Conservation (phyloP, 1,139 yeast genomes). For the Sugiyamaella japonica region DNA sequence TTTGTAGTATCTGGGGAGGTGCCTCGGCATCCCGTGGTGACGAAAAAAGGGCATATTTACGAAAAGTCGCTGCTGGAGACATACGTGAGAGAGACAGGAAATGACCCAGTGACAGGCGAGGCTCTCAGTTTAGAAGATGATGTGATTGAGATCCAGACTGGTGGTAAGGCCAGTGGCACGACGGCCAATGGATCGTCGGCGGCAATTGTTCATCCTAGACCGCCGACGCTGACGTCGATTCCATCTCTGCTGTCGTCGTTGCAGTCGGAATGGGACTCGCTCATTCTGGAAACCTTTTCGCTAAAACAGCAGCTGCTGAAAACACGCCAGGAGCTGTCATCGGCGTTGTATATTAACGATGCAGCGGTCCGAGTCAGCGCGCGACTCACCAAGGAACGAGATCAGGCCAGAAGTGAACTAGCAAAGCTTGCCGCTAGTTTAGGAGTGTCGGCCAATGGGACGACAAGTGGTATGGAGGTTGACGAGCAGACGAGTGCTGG, state of each 20-base stretch:
- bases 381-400: slow-evolving; percentile 67
- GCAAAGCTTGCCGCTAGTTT: slow-evolving; percentile 43
- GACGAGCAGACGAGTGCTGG: slow-evolving; percentile 12
- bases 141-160: slow-evolving; percentile 47
- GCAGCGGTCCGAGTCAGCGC: slow-evolving; percentile 91
- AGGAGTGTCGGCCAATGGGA: slow-evolving; percentile 12
- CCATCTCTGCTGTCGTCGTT: slow-evolving; percentile 74
- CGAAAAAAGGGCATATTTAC: slow-evolving; percentile 71
- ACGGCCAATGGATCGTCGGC: slow-evolving; percentile 21
- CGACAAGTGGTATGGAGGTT: slow-evolving; percentile 21
- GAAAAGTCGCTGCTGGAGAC: slow-evolving; percentile 62
- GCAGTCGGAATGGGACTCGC: slow-evolving; percentile 89
- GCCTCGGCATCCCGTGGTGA: slow-evolving; percentile 68
- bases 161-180: background rate
- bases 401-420: slow-evolving; percentile 64
- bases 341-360: slow-evolving; percentile 80
- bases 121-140: slow-evolving; percentile 61
- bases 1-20: slow-evolving; percentile 62
- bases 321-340: slow-evolving; percentile 70
- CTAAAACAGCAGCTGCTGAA: slow-evolving; percentile 68
- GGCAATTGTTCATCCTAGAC: slow-evolving; percentile 46
- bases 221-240: slow-evolving; percentile 62
- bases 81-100: slow-evolving; percentile 63
- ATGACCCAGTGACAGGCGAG: slow-evolving; percentile 75
- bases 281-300: slow-evolving; percentile 77